These are phyloP conservation scores for Eragrostis curvula DNA, from an alignment of 176 grass and related monocot species.

Conservation along the genomic window DNA sequence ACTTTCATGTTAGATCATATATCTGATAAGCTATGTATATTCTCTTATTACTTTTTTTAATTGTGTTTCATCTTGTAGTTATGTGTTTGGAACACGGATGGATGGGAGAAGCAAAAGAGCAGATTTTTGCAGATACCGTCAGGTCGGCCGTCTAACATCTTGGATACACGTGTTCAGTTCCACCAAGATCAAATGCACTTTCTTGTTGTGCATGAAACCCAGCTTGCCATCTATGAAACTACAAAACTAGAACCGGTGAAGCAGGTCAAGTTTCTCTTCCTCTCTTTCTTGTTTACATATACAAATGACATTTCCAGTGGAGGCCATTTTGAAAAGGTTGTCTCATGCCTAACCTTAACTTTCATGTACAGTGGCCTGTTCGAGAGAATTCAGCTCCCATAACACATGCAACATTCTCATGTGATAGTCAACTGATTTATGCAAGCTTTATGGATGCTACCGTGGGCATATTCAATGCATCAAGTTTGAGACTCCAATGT, in stretches of 20 bases:
- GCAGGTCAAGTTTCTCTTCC: conserved; percentile 50
- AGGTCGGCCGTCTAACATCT: conserved; percentile 70
- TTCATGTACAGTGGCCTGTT: conserved; percentile 70
- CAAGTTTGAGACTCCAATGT: conserved; percentile 82
- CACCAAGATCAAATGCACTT: conserved; percentile 97
- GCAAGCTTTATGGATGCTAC: conserved; percentile 88
- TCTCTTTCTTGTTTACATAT: neutral
- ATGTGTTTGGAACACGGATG: conserved; percentile 94
- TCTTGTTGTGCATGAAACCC: conserved; percentile 96
- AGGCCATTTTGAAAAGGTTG: neutral
- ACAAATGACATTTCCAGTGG: neutral
- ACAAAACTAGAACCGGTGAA: conserved; percentile 85
- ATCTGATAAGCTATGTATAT: neutral
- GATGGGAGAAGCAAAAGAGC: conserved; percentile 90
- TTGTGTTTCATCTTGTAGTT: conserved; percentile 56
- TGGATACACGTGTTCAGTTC: conserved; percentile 94
- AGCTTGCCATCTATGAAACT: conserved; percentile 93
- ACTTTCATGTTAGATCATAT: conserved; percentile 28
- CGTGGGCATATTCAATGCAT: conserved; percentile 85
- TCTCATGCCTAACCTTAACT: conserved; percentile 40
- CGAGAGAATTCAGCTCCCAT: conserved; percentile 90
- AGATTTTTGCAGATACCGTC: conserved; percentile 81
- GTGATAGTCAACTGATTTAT: conserved; percentile 98
- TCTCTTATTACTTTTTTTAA: conserved; percentile 28
- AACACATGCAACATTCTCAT: conserved; percentile 94